Base-by-base conservation (phyloP, 2,329 filamentous ascomycete genomes). In the Blumeria hordei region DNA sequence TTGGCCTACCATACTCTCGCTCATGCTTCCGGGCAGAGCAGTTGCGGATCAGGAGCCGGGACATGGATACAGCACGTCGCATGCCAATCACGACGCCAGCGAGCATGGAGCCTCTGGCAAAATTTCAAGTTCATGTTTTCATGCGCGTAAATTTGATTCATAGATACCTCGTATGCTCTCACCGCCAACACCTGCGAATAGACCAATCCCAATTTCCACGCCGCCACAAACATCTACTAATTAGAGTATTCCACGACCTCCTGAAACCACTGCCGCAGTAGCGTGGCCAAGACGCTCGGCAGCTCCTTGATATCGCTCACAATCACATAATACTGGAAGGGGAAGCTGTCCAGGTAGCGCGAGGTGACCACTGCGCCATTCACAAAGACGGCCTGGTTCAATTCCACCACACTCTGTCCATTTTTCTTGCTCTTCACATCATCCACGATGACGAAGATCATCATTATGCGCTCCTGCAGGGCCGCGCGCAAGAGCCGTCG, bases 381-480 rank as follows among this genome's bases (percentile, higher is more conserved):
- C 59, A 83, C 77, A 64, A 96, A 95, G 65, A 80, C 80, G 39
- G 88, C 90, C 68, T 88, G 83, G 67, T 88, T 87, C 62, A 96
- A 74, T 66, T 95, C 88, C 63, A 96, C 69, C 58, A 98, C 93
- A 62, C 80, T 84, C 58, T 78, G 74, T 50, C 74, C 74, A 53
- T 72, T 69, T 60, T 73, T 72, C 59, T 72, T 70, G 28, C 68
- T 68, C 56, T 69, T 68, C 21, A 72, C 64, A 47, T 78, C 73
- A 70, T 98, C 92, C 64, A 98, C 87, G 63, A 99, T 84, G 62
- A 98, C 86, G 67, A 98, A 99, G 6, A 98, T 90, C 59, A 96
- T 81, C 86, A 98, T 95, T 65, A 99, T 93, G 14, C 88, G 76
- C 69, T 95, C 86, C 67, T 95, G 88, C 64, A 88, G 80, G 0